Evolutionary conservation across 768 basidiomycete species (phyloP), one percentile per base, ranked within the genome.

Genomic region (Naganishia vishniacii): DNA sequence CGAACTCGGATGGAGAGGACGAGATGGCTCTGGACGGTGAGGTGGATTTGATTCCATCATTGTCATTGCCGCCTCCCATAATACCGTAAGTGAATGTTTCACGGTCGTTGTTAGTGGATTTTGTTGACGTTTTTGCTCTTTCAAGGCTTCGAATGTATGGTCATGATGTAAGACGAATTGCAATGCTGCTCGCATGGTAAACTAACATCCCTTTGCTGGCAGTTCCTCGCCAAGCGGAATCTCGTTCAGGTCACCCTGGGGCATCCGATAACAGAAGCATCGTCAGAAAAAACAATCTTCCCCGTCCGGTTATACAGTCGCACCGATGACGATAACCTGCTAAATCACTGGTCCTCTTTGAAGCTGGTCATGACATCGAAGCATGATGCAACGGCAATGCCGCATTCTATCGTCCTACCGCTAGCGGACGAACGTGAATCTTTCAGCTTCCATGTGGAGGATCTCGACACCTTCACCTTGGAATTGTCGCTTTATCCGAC

Each of bases 401-500:
- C 95, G 8, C 92, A 92, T 72, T 91, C 85, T 32, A 85, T 98
- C 61, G 85, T 90, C 25, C 82, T 98, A 13, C 92, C 93, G 4
- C 84, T 90, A 59, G 81, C 82, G 31, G 85, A 87, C 64, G 77
- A 81, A 62, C 84, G 86, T 66, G 84, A 81, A 65, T 77, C 86
- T 5, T 90, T 95, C 72, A 81, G 86, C 15, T 95, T 98, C 80
- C 94, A 97, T 78, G 84, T 89, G 59, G 82, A 87, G 41, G 83
- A 83, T 31, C 78, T 93, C 32, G 83, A 85, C 49, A 81, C 82
- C 32, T 82, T 98, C 60, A 84, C 85, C 1, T 79, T 99, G 71
- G 89, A 95, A 75, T 90, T 98, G 74, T 95, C 94, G 23, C 81
- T 98, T 31, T 97, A 93, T 79, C 95, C 95, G 13, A 94, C 89